These are phyloP conservation scores for Pseudonitzschia multiseries DNA, from an alignment of 108 stramenopile species.

Conservation along the genomic window DNA sequence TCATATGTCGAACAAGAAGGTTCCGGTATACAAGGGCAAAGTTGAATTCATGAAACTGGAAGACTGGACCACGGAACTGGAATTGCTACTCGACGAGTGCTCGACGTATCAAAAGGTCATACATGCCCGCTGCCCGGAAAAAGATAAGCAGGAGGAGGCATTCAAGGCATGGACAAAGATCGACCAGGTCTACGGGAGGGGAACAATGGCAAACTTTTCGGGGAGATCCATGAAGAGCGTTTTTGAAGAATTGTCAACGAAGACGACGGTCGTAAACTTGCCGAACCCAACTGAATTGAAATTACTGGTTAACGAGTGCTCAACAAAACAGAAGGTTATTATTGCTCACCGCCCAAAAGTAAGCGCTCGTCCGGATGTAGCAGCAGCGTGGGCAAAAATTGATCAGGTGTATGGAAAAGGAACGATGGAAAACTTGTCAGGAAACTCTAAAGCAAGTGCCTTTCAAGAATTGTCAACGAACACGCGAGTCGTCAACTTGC, in stretches of 20 bases:
- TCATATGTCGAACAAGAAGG: constrained; percentile 1
- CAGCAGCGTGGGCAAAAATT: constrained; percentile 52
- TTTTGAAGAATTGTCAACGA: constrained; percentile 21
- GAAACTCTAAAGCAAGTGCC: constrained; percentile 13
- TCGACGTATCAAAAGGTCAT: constrained; percentile 37
- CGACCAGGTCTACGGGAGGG: constrained; percentile 52
- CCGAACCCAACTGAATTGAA: constrained; percentile 38
- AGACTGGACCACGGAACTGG: constrained; percentile 43
- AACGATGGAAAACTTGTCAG: constrained; percentile 23
- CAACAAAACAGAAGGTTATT: constrained; percentile 36
- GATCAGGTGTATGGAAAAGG: constrained; percentile 52
- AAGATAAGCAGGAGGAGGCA: constrained; percentile 27
- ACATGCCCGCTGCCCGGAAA: constrained; percentile 28
- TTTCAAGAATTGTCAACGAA: constrained; percentile 26
- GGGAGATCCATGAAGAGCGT: constrained; percentile 15
- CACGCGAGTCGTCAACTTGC: constrained; percentile 25
- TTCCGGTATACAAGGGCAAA: constrained; percentile 41
- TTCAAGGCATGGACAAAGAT: constrained; percentile 51
- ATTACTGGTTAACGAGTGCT: constrained; percentile 45
- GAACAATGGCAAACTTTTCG: constrained; percentile 26
- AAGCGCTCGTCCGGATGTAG: constrained; percentile 30
- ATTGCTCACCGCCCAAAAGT: constrained; percentile 29
- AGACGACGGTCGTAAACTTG: constrained; percentile 27
- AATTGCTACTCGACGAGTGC: constrained; percentile 44
- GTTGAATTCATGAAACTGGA: constrained; percentile 47